Base-by-base conservation (phyloP, 2,329 filamentous ascomycete genomes). In the Cordyceps militaris region DNA sequence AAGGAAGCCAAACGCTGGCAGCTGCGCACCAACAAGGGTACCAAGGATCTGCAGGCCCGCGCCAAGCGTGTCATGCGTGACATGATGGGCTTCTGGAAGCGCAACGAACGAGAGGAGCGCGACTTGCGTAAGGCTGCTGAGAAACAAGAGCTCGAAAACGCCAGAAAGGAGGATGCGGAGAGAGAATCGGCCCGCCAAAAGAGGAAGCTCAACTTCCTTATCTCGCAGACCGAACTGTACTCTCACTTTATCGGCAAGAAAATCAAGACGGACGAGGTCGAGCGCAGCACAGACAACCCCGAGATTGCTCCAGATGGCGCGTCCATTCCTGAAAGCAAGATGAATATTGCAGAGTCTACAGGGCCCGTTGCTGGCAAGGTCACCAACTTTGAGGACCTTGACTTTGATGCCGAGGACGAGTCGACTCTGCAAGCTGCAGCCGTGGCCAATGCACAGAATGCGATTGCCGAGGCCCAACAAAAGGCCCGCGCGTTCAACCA, bases 1-100 rank as follows among this genome's bases (percentile, higher is more conserved):
- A 99, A 99, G 71, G 94, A 99, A 74, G 93, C 94, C 56, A 91
- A 95, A 68, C 83, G 95, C 67, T 99, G 94, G 94, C 95, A 99
- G 72, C 83, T 95, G 60, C 88, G 91, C 43, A 99, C 94, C 56
- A 99, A 99, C 78, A 97, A 99, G 80, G 95, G 92, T 69, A 94
- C 89, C 71, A 99, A 99, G 73, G 94, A 99, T 72, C 89, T 96
- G 4, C 94, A 97, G 70, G 94, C 94, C 43, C 86, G 94, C 49
- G 94, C 94, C 59, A 99, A 99, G 79, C 88, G 94, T 64, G 93
- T 93, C 60, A 99, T 99, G 94, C 86, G 94, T 70, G 94, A 99
- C 74, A 99, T 99, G 94, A 94, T 97, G 83, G 86, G 89, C 59
- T 99, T 97, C 81, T 99, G 94, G 94, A 97, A 97, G 75, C 88